Evolutionary conservation across 352 stramenopile genomes (phyloP).

Genomic region (Phytophthora pseudosyringae): DNA sequence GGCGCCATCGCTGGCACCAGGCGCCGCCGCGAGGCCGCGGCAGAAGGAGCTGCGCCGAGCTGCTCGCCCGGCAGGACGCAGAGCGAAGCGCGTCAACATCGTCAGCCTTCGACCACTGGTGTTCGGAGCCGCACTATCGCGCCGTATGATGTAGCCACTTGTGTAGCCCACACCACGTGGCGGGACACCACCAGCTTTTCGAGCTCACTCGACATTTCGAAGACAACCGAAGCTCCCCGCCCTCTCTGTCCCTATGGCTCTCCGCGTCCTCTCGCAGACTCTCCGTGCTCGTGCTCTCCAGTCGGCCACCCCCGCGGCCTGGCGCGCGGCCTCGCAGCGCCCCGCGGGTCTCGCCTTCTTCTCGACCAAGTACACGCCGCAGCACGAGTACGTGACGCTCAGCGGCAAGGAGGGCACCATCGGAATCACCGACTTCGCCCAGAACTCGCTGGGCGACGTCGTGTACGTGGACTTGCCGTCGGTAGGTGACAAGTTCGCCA

Average conservation of each 20-base stretch:
- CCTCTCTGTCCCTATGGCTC: constrained; percentile 40
- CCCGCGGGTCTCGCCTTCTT: constrained; percentile 57
- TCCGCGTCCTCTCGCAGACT: constrained; percentile 68
- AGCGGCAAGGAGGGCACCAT: constrained; percentile 88
- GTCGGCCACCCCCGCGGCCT: constrained; percentile 27
- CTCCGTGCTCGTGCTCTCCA: constrained; percentile 42
- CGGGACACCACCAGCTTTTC: not conserved
- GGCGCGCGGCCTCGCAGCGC: constrained; percentile 49
- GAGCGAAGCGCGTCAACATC: constrained; percentile 37
- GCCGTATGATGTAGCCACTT: not conserved
- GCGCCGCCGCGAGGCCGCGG: constrained; percentile 13
- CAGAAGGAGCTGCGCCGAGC: constrained; percentile 20
- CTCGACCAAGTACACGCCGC: constrained; percentile 87
- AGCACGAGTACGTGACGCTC: constrained; percentile 88
- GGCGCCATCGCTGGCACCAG: not conserved
- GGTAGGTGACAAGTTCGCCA: constrained; percentile 94
- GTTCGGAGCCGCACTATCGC: not conserved
- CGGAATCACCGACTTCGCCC: constrained; percentile 98
- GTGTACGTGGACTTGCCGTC: constrained; percentile 98
- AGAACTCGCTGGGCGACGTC: constrained; percentile 96
- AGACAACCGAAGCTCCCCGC: constrained; percentile 19
- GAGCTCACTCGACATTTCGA: constrained; percentile 33
- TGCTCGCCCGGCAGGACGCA: constrained; percentile 9
- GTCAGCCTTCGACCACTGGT: constrained; percentile 19
- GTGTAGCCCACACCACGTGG: constrained; percentile 20